Base-by-base conservation (phyloP, 306 rosid species). In the Prunus campanulata region DNA sequence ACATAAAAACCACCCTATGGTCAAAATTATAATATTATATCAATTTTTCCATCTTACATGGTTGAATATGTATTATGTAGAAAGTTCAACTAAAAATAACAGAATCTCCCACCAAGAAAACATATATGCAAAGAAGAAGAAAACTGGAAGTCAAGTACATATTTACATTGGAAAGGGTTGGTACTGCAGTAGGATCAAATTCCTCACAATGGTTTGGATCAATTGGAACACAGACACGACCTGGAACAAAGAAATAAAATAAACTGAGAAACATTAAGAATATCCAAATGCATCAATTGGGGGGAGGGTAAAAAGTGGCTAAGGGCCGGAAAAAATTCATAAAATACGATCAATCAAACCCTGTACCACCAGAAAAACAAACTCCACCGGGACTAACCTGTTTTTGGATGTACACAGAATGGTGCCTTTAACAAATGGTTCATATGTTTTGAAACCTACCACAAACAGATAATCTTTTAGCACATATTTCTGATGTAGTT, bases 381-480 rank as follows among this genome's bases (percentile, higher is more conserved):
- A 50, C 15, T 60, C 7, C 57, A 76, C 60, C 20, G 24, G 51
- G 49, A 72, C 83, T 71, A 22, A 87, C 97, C 98, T 80, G 97
- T 93, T 74, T 91, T 90, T 24, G 92, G 97, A 83, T 93, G 97
- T 60, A 90, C 90, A 83, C 96, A 91, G 82, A 93, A 93, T 15
- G 97, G 97, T 59, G 97, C 98, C 83, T 91, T 91, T 29, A 91
- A 81, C 85, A 93, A 84, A 82, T 93, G 98, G 84, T 93, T 93
- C 98, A 89, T 93, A 77, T 91, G 91, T 78, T 91, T 93, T 8
- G 96, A 86, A 83, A 93, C 97, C 98, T 93, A 83, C 67, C 52
- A 82, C 12, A 55, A 79, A 61, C 32, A 78, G 72, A 72, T 51
- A 68, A 50, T 52, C 4, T 15, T 25, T 18, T 19, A 27, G 29